Base-by-base conservation (phyloP, 495 filamentous ascomycete species). In the Acidomyces sp. region DNA sequence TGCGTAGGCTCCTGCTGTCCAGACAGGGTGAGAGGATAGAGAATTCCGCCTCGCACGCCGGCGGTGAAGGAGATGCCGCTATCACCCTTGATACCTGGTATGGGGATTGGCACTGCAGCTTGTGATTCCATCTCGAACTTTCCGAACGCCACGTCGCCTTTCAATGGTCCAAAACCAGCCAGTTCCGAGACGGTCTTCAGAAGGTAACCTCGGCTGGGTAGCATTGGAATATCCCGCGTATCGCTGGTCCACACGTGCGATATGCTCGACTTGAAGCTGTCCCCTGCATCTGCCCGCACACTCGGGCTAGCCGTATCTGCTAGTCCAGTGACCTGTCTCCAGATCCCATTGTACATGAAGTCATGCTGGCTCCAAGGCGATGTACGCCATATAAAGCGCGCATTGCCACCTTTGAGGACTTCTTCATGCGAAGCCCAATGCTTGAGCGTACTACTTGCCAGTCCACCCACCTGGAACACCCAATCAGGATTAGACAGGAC, bases 341-440 rank as follows among this genome's bases (percentile, higher is more conserved):
- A 94, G 25, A 78, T 64, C 13, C 75, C 77, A 17, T 77, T 78
- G 61, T 93, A 93, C 28, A 72, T 70, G 39, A 94, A 39, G 45
- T 90, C 77, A 55, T 93, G 81, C 39, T 59, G 72, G 46, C 80
- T 72, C 23, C 72, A 69, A 18, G 67, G 67, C 30, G 61, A 55
- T 1, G 69, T 73, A 34, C 75, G 51, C 77, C 80, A 96, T 33
- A 72, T 70, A 16, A 93, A 58, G 41, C 80, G 86, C 6, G 80
- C 66, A 57, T 73, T 78, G 6, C 72, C 85, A 16, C 86, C 86
- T 48, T 76, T 83, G n/a, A 88, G 58, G 1, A 75, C 75, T 62
- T 96, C 92, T 46, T 94, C 88, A 52, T 97, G 88, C 42, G 80
- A 88, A 3, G 90, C 83, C 78, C 82, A 95, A 11, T 74, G 70